Evolutionary conservation across 2,329 filamentous ascomycete genomes (phyloP), one percentile per base, ranked within the genome.

Genomic region (Penicillium sp.): DNA sequence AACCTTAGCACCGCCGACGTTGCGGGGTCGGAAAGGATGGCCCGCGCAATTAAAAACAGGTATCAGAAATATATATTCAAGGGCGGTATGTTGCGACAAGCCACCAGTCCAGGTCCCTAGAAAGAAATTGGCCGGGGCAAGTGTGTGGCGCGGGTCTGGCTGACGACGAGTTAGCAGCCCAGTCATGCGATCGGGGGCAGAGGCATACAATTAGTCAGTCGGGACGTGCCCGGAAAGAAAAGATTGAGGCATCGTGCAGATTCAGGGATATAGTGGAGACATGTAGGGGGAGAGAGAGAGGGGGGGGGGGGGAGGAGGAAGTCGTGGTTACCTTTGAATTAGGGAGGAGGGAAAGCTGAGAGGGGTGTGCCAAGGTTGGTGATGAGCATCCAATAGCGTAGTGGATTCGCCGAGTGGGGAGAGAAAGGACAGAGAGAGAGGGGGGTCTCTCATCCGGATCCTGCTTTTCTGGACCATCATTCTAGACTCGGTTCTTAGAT

Each of bases 201-300:
- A 87, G 77, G 68, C 81, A 82, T 16, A 66, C 85, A 80, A 62
- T 42, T 42, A 42, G 41, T 42, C 41, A 42, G 41, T 28, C 41
- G 24, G 41, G 41, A 42, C 15, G 23, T 42, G 41, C 41, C 21
- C 41, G 41, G 23, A 28, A 16, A 28, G 13, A 28, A 42, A 16
- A n/a, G 24, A 15, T 23, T 42, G 41, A 42, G 28, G 41, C 41
- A 42, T 42, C 41, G 41, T 28, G 41, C 13, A 28, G 13, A 23
- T 15, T 26, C n/a, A 42, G 23, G 41, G 41, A 28, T 26, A n/a
- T 15, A 16, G 39, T 26, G 41, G 41, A 28, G 41, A 42, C 41
- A 42, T 42, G 6, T n/a, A 38, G 34, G 34, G 33, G 33, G 15
- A 3, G 5, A 36, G n/a, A n/a, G 39, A 42, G 39, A n/a, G 39